phyloP scores from a whole-genome alignment of 495 filamentous ascomycete genomes.

The Penicillium herquei region DNA sequence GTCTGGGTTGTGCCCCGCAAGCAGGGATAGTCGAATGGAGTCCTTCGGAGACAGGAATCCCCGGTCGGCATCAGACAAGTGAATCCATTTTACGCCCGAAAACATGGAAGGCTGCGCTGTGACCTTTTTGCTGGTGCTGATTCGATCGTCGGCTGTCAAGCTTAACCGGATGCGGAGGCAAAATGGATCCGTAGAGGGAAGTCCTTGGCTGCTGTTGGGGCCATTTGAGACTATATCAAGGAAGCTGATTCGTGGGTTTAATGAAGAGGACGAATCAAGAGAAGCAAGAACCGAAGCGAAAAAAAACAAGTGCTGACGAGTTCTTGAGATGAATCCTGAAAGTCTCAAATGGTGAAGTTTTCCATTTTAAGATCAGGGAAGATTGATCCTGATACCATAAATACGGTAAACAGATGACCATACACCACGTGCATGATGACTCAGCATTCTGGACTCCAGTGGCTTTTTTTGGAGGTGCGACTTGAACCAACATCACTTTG shows the following conservation, averaged over 20 bases:
- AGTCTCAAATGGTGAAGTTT: too few species aligned
- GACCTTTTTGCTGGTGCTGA: slow-evolving; percentile 12
- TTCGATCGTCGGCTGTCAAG: slow-evolving; percentile 6
- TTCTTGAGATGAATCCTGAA: too few species aligned
- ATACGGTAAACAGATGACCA: background rate
- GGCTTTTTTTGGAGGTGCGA: too few species aligned
- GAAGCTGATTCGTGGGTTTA: background rate
- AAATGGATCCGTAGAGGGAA: background rate
- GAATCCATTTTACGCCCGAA: slow-evolving; percentile 13
- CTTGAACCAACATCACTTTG: too few species aligned
- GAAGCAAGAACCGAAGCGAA: background rate
- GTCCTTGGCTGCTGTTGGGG: background rate
- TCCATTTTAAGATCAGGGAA: too few species aligned
- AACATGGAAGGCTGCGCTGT: slow-evolving; percentile 18
- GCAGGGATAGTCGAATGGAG: slow-evolving; percentile 16
- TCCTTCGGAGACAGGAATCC: background rate
- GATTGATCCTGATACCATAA: too few species aligned
- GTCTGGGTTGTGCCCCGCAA: slow-evolving; percentile 20
- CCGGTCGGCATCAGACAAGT: slow-evolving; percentile 10
- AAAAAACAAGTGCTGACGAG: background rate
- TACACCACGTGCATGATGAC: background rate
- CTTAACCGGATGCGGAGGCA: slow-evolving; percentile 13
- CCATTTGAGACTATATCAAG: background rate
- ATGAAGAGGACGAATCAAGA: too few species aligned
- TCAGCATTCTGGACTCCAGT: slow-evolving; percentile 3